phyloP scores from a whole-genome alignment of 2,329 filamentous ascomycete genomes.

The Malbranchea cinnamomea region DNA sequence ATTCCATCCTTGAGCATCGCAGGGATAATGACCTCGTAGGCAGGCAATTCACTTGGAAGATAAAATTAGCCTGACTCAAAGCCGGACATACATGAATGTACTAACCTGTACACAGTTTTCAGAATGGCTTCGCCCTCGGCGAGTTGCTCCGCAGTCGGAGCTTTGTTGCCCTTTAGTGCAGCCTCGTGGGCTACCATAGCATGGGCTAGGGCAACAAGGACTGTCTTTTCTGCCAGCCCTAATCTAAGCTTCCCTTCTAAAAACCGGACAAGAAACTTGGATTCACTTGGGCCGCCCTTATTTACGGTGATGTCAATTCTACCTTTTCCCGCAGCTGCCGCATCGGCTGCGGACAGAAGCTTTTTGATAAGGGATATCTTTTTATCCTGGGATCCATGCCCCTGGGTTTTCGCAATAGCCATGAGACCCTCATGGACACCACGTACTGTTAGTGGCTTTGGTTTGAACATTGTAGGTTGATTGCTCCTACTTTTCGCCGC shows the following conservation, averaged over 20 bases:
- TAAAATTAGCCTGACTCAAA: background rate
- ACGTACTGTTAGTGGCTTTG: conserved; percentile 72
- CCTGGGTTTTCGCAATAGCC: conserved; percentile 71
- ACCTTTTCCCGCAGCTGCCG: conserved; percentile 53
- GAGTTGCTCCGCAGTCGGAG: conserved; percentile 59
- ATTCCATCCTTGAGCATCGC: conserved; percentile 79
- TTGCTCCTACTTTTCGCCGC: conserved; percentile 91
- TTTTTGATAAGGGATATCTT: conserved; percentile 97
- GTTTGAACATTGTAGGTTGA: conserved; percentile 97
- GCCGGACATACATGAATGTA: conserved; percentile 3
- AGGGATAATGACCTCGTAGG: conserved; percentile 88
- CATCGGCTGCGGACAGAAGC: conserved; percentile 77
- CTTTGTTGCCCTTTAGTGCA: conserved; percentile 48
- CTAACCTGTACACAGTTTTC: conserved; percentile 77
- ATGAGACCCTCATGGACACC: conserved; percentile 81
- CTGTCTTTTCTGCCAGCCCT: conserved; percentile 80
- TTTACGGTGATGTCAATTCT: conserved; percentile 71
- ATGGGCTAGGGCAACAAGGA: conserved; percentile 78
- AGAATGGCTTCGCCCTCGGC: conserved; percentile 72
- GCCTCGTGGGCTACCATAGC: conserved; percentile 76
- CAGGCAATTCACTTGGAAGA: conserved; percentile 64
- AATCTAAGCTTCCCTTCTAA: conserved; percentile 87
- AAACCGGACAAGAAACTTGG: conserved; percentile 85
- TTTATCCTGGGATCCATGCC: conserved; percentile 72
- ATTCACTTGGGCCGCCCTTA: conserved; percentile 86